Percentiles rank a stretch among this genome's conserved stretches.
Evolutionary conservation across 441 rosid genomes (phyloP).

Genomic region (Adansonia grandidieri): DNA sequence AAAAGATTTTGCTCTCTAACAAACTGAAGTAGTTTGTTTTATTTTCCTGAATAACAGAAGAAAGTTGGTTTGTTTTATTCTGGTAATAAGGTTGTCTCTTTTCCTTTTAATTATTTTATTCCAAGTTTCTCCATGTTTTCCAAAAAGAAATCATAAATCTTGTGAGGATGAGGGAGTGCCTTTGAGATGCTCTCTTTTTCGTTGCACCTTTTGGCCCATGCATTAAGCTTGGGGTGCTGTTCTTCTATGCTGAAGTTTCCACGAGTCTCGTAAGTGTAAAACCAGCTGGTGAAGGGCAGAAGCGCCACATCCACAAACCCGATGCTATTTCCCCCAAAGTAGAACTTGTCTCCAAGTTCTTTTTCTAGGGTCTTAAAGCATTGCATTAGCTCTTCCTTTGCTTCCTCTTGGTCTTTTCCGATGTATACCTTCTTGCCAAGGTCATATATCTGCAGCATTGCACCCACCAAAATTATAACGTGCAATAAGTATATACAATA

Average conservation of each 20-base stretch:
- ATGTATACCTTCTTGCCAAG: background rate
- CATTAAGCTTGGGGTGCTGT: slow-evolving; percentile 19
- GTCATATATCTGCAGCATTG: background rate
- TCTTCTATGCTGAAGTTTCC: slow-evolving; percentile 25
- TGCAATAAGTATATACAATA: background rate
- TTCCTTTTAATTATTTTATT: background rate
- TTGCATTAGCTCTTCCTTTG: slow-evolving; percentile 31
- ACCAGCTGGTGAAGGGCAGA: slow-evolving; percentile 4
- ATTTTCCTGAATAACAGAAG: no score
- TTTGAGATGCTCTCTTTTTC: slow-evolving; percentile 15
- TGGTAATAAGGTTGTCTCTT: background rate
- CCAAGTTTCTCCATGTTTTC: background rate
- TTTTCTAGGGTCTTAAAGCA: slow-evolving; percentile 31
- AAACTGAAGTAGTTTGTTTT: no score
- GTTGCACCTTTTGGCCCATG: slow-evolving; percentile 27
- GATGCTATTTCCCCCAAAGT: slow-evolving; percentile 25
- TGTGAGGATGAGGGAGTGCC: slow-evolving; percentile 13
- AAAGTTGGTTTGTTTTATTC: background rate
- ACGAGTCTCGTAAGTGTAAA: background rate
- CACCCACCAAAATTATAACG: background rate
- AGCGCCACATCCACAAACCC: slow-evolving; percentile 28
- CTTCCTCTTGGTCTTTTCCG: slow-evolving; percentile 24
- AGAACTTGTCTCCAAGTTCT: slow-evolving; percentile 36
- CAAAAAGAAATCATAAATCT: slow-evolving; percentile 11
- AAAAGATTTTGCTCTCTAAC: no score